Percentiles rank a stretch among this genome's conserved stretches.
Conservation (phyloP, 2,329 filamentous ascomycete species). For the Trichoderma hamatum region DNA sequence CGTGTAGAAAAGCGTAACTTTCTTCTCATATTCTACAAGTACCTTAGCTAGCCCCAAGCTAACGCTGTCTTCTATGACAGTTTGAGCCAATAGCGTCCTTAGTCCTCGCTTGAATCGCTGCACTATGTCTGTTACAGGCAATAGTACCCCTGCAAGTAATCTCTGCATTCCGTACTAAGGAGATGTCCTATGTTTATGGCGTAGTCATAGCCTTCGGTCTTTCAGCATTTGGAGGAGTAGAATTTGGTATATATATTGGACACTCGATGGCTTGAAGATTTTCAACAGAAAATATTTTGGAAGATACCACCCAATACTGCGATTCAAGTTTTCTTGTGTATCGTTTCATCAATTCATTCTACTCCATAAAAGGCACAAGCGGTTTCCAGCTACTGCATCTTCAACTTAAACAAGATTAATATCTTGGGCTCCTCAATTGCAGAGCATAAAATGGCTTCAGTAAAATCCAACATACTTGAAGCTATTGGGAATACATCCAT, state of each 20-base stretch:
- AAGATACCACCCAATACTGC: not conserved
- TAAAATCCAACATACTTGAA: constrained; percentile 7
- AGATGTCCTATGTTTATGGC: not conserved
- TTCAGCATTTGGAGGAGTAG: not conserved
- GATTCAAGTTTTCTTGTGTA: not conserved
- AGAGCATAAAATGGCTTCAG: not conserved
- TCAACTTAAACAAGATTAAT: not conserved
- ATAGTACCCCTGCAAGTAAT: constrained; percentile 6
- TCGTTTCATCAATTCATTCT: not conserved
- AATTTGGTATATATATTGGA: not conserved
- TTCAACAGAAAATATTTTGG: not conserved
- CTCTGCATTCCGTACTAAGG: not conserved
- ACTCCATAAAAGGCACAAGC: not conserved
- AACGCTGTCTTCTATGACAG: not conserved
- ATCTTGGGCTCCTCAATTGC: not conserved
- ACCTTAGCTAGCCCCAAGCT: not conserved
- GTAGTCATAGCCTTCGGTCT: not conserved
- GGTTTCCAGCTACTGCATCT: not conserved
- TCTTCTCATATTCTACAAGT: not conserved
- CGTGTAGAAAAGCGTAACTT: not conserved
- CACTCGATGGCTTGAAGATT: not conserved
- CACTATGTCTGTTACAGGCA: not conserved
- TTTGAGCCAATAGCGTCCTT: not conserved
- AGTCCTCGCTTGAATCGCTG: not conserved
- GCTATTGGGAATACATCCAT: constrained; percentile 12